Base-by-base conservation (phyloP, 192 early-diverging fungal species). In the Coemansia sp. region DNA sequence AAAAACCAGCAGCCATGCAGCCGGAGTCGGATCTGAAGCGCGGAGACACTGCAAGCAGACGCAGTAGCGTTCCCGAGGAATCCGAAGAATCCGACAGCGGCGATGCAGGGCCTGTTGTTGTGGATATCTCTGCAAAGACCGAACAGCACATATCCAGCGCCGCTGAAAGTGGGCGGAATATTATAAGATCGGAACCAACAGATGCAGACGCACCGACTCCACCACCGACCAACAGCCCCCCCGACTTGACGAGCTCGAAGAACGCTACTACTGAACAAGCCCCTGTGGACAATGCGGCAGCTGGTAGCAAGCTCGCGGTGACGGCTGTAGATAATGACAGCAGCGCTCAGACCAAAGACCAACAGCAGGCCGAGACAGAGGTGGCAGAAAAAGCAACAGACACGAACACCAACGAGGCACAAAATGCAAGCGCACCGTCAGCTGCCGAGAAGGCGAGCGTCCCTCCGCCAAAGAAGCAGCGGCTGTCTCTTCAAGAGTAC, bases 401-500 rank as follows among this genome's bases (percentile, higher is more conserved):
- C 30, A 27, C 61, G 13, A 38, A 42, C 19, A 23, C 19, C 14
- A 4, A 38, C 14, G 42, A 6, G 9, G 17, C 27, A 1, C 40
- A 56, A 31, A 14, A 13, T 23, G 17, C 30, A 53, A 31, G 50
- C 28, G 5, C 5, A n/a, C n/a, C n/a, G 27, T 40, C 19, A 2
- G 14, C 15, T 36, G 34, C 40, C 31, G 38, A 47, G 13, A 11
- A 19, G 20, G 29, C 28, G n/a, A 60, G 50, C 44, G 52, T 13
- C 3, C 50, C 48, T 33, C 59, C 36, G 47, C 50, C 36, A 29
- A 74, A 81, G 42, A 81, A 81, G 59, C 72, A 74, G 54, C 78
- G 78, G 0, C 72, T 81, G 8, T 74, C 78, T 45, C 65, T 81
- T 7, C 57, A 70, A 30, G 78, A 81, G 44, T 81, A 81, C 44